These are phyloP conservation scores for Lithospermum erythrorhizon DNA, from an alignment of 257 asterid genomes.

Conservation along the genomic window DNA sequence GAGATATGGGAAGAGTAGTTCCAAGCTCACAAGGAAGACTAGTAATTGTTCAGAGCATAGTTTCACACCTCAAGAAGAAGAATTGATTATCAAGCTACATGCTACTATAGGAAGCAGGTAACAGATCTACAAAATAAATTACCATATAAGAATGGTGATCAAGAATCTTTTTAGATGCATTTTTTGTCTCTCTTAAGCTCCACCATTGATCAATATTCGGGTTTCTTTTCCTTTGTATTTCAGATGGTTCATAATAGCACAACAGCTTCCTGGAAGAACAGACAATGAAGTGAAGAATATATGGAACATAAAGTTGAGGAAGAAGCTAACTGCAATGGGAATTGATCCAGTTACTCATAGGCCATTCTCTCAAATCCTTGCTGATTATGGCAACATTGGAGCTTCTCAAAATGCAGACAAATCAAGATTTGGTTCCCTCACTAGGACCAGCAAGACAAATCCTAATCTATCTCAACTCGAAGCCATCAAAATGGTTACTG, in stretches of 20 bases:
- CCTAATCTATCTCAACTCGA: conserved; percentile 44
- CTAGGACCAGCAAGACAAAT: conserved; percentile 33
- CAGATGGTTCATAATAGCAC: conserved; percentile 90
- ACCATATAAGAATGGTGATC: background rate
- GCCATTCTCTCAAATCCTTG: conserved; percentile 84
- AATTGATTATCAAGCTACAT: conserved; percentile 73
- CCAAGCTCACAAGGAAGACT: conserved; percentile 29
- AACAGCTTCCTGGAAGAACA: conserved; percentile 64
- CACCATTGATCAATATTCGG: background rate
- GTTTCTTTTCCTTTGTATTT: background rate
- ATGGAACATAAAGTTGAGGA: conserved; percentile 75
- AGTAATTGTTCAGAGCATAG: conserved; percentile 22
- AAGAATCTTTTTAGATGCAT: too few relatives aligned
- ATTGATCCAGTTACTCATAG: conserved; percentile 90
- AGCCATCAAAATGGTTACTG: conserved; percentile 43
- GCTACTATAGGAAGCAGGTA: conserved; percentile 87
- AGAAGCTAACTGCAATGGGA: conserved; percentile 84
- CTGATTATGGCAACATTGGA: conserved; percentile 77
- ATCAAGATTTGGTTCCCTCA: conserved; percentile 32
- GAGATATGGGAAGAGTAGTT: conserved; percentile 45
- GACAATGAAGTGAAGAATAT: conserved; percentile 61
- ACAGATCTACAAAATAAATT: background rate
- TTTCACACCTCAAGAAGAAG: conserved; percentile 82
- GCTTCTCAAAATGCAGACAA: conserved; percentile 40
- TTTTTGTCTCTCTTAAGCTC: too few relatives aligned